These are phyloP conservation scores for Phialemoniopsis sp. DNA, from an alignment of 2,329 filamentous ascomycete genomes.

Conservation along the genomic window DNA sequence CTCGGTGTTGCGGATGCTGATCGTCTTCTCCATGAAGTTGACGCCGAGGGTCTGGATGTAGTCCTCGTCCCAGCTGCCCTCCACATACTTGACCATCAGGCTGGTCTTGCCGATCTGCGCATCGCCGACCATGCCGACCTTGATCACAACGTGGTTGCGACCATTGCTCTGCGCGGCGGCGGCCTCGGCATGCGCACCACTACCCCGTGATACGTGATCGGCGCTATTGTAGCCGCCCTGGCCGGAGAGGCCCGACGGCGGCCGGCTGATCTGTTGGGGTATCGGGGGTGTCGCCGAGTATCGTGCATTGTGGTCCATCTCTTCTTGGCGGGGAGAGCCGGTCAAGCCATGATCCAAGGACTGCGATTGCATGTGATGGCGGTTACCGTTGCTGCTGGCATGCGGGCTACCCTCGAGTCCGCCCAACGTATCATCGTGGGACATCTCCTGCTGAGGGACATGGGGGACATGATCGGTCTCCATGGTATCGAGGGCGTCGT, in stretches of 20 bases:
- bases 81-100: conserved; percentile 99
- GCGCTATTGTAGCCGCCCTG: conserved; percentile 31
- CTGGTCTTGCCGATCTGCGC: conserved; percentile 99
- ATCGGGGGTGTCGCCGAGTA: conserved; percentile 17
- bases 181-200: conserved; percentile 27
- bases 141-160: conserved; percentile 85
- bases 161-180: conserved; percentile 35
- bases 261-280: conserved; percentile 43
- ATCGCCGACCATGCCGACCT: conserved; percentile 99
- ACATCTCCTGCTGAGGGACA: conserved; percentile 16
- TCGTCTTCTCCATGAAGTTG: conserved; percentile 99
- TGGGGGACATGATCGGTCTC: conserved; percentile 37
- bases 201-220: conserved; percentile 39
- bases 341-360: conserved; percentile 45
- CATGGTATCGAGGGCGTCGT: conserved; percentile 47
- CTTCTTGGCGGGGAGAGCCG: conserved; percentile 32
- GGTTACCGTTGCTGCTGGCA: conserved; percentile 19
- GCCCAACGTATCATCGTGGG: conserved; percentile 44
- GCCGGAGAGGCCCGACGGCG: conserved; percentile 49
- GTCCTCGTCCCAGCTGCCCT: conserved; percentile 99
- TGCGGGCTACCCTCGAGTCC: conserved; percentile 44
- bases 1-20: conserved; percentile 97
- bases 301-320: conserved; percentile 12
- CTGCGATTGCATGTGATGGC: conserved; percentile 39
- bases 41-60: conserved; percentile 98